Percentiles rank a stretch among this genome's conserved stretches.
Evolutionary conservation across 345 rosid genomes (phyloP).

Genomic region (Eucalyptus pauciflora): DNA sequence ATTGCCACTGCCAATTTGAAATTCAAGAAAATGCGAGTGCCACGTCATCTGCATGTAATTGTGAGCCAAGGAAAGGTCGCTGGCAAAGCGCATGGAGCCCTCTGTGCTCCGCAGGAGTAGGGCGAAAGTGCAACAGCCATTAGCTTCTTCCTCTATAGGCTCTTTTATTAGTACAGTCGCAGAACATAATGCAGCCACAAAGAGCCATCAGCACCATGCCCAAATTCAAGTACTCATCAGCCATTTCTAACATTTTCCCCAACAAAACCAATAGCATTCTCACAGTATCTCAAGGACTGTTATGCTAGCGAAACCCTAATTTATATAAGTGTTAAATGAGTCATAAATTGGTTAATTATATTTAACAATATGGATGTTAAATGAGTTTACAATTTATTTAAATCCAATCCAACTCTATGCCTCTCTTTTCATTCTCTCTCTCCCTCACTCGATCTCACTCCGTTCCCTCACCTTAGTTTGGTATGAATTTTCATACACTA

Average conservation of each 20-base stretch:
- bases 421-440: not conserved
- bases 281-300: fast-evolving
- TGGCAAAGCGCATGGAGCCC: not conserved
- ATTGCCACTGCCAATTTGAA: not conserved
- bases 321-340: not conserved
- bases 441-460: fast-evolving
- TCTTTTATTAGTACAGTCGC: not conserved
- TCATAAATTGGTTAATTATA: too few relatives aligned
- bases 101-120: not conserved
- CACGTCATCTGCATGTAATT: not conserved
- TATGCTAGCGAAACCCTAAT: fast-evolving
- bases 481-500: too few relatives aligned
- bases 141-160: not conserved
- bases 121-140: not conserved
- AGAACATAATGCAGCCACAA: not conserved
- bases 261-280: not conserved
- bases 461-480: not conserved
- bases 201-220: not conserved
- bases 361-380: too few relatives aligned
- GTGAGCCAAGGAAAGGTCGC: not conserved
- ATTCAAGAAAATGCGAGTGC: not conserved
- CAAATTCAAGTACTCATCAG: not conserved
- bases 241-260: not conserved
- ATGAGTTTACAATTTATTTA: too few relatives aligned
- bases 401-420: fast-evolving